These are phyloP conservation scores for Colletotrichum lindemuthianum DNA, from an alignment of 2,329 filamentous ascomycete genomes.

Conservation along the genomic window DNA sequence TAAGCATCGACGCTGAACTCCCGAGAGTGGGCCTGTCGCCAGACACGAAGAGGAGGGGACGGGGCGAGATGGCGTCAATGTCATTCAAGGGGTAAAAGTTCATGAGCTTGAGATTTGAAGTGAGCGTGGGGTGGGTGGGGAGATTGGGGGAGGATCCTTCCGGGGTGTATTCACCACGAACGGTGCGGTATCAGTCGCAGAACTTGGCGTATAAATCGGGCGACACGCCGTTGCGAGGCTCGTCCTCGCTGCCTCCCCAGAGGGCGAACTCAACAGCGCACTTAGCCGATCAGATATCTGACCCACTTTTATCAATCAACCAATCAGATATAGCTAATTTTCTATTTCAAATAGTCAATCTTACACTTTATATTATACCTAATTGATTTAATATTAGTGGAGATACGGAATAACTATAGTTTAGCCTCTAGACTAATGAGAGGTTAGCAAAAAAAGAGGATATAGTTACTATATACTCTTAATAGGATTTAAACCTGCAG, in stretches of 20 bases:
- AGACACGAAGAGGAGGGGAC: conserved; percentile 42
- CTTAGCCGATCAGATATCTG: too few species aligned
- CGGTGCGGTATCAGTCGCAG: conserved; percentile 30
- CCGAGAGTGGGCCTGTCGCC: conserved; percentile 43
- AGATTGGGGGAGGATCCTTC: conserved; percentile 33
- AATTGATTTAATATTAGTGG: too few species aligned
- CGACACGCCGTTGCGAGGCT: conserved; percentile 40
- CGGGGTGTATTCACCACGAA: conserved; percentile 24
- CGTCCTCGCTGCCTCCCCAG: conserved; percentile 42
- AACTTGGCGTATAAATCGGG: conserved; percentile 42
- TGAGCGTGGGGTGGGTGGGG: conserved; percentile 45
- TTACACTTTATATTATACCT: too few species aligned
- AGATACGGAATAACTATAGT: too few species aligned
- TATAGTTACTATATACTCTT: too few species aligned
- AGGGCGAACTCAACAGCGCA: conserved; percentile 40
- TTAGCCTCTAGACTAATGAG: too few species aligned
- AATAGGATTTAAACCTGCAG: too few species aligned
- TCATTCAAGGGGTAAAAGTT: conserved; percentile 45
- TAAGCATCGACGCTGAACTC: conserved; percentile 44
- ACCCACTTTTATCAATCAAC: too few species aligned
- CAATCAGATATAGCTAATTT: too few species aligned
- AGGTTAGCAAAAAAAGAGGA: too few species aligned
- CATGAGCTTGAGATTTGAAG: conserved; percentile 45
- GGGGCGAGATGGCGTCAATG: conserved; percentile 44
- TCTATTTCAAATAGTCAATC: too few species aligned